Evolutionary conservation across 768 basidiomycete genomes (phyloP).

Genomic region (Auricularia auricula-judae): DNA sequence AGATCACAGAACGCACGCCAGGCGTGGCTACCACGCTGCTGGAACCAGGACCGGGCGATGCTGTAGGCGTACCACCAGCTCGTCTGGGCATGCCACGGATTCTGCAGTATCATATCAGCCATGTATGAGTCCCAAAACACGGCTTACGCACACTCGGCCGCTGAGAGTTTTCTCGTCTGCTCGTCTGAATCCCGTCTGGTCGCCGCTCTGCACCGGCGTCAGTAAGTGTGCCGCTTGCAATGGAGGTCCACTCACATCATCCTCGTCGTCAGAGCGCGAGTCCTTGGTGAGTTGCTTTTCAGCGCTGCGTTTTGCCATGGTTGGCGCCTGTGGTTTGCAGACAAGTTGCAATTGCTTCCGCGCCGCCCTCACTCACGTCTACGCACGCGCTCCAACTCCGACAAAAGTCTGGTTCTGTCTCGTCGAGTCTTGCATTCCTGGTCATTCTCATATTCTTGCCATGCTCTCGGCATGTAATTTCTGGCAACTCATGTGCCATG

Average conservation of each 20-base stretch:
- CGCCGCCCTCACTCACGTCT: not conserved
- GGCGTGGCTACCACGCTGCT: constrained; percentile 4
- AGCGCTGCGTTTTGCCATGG: constrained; percentile 51
- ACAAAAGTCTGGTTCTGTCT: too few species aligned
- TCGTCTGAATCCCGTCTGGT: constrained; percentile 36
- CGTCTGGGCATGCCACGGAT: constrained; percentile 58
- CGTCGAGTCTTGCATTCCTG: too few species aligned
- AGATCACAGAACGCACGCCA: constrained; percentile 16
- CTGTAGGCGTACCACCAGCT: constrained; percentile 11
- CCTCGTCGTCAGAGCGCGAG: constrained; percentile 28
- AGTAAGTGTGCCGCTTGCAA: not conserved
- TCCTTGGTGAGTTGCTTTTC: constrained; percentile 61
- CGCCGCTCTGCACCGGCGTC: constrained; percentile 1
- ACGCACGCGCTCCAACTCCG: too few species aligned
- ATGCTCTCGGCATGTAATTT: too few species aligned
- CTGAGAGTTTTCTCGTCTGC: constrained; percentile 49
- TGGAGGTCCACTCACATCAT: constrained; percentile 21
- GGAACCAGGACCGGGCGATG: not conserved
- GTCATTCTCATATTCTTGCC: too few species aligned
- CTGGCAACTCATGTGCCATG: too few species aligned
- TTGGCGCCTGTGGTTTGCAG: not conserved
- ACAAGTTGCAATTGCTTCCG: not conserved
- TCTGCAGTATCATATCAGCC: constrained; percentile 23
- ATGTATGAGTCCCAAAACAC: constrained; percentile 7
- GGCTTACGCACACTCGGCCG: constrained; percentile 40